Percentiles rank a stretch among this genome's conserved stretches.
phyloP scores from a whole-genome alignment of 179 eudicot species.

The Beta macrorhiza region DNA sequence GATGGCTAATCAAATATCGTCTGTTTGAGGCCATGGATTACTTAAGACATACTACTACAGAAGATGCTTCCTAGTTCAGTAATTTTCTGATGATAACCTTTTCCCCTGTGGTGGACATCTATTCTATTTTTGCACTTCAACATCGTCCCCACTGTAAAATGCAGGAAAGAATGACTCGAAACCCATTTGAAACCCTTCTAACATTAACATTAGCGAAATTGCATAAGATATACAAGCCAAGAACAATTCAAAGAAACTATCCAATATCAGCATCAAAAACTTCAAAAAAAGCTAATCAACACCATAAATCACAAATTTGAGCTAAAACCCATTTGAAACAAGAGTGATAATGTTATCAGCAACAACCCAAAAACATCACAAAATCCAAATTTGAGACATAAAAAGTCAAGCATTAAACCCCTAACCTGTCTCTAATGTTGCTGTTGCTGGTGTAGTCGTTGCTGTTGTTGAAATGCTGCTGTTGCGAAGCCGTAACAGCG shows the following conservation, averaged over 20 bases:
- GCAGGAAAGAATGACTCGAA: too few species aligned
- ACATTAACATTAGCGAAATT: too few species aligned
- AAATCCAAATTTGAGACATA: not conserved
- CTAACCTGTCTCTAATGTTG: constrained; percentile 56
- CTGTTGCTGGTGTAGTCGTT: too few species aligned
- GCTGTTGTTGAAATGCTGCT: constrained; percentile 29
- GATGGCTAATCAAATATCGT: not conserved
- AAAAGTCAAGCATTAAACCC: constrained; percentile 21
- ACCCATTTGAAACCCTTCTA: too few species aligned
- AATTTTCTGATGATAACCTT: not conserved
- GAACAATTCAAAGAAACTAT: too few species aligned
- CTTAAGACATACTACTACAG: not conserved
- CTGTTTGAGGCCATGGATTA: constrained; percentile 13
- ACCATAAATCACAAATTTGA: too few species aligned
- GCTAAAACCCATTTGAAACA: too few species aligned
- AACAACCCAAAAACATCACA: not conserved
- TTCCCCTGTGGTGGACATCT: not conserved
- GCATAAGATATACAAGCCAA: too few species aligned
- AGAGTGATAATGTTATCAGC: not conserved
- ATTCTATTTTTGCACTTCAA: not conserved
- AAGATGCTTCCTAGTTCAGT: not conserved
- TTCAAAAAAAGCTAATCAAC: too few species aligned
- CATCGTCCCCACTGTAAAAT: too few species aligned
- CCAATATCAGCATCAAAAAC: too few species aligned
- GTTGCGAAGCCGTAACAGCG: constrained; percentile 44